Evolutionary conservation across 768 basidiomycete genomes (phyloP), one percentile per base, ranked within the genome.

Genomic region (Lentinula boryana): DNA sequence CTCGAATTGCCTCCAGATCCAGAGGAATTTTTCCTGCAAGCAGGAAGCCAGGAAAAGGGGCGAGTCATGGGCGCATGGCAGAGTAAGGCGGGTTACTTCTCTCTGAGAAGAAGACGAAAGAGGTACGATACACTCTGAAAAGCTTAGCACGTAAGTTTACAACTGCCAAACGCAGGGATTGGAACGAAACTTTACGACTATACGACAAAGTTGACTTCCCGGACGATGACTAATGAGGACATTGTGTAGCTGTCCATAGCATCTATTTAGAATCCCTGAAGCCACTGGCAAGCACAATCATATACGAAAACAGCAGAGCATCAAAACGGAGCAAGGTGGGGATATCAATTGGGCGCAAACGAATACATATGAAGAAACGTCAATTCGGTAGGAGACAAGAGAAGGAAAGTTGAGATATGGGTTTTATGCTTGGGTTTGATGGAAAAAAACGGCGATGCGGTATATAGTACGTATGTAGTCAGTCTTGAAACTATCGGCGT

Each of bases 191-290:
- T 4, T 72, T 94, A 50, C 78, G 91, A 51, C 72, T 91, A 58
- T 93, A 92, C 64, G 91, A 93, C 64, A 80, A 89, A 63, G 87
- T 91, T 16, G 91, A 93, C 70, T 94, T 91, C 67, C 89, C 89
- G 0, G 80, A 81, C 13, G 86, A 86, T 31, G 76, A 78, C 55
- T 58, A 50, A 32, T 52, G 36, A 50, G 31, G 36, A 41, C 35
- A 35, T 32, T 38, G 12, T 7, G 12, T 23, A 44, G 21, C 36
- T 36, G 12, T 8, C 36, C 23, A 23, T 27, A 27, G 36, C 13
- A 36, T 36, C 35, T 36, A 36, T 38, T 27, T 27, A 27, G 27
- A 27, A 27, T 27, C 27, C 4, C 27, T 27, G 3, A 27, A 27
- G 27, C 27, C 27, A 27, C 23, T 3, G 23, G 23, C 23, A 23